Evolutionary conservation across 176 grass and related monocot genomes (phyloP), one percentile per base, ranked within the genome.

Genomic region (Juncus inflexus): DNA sequence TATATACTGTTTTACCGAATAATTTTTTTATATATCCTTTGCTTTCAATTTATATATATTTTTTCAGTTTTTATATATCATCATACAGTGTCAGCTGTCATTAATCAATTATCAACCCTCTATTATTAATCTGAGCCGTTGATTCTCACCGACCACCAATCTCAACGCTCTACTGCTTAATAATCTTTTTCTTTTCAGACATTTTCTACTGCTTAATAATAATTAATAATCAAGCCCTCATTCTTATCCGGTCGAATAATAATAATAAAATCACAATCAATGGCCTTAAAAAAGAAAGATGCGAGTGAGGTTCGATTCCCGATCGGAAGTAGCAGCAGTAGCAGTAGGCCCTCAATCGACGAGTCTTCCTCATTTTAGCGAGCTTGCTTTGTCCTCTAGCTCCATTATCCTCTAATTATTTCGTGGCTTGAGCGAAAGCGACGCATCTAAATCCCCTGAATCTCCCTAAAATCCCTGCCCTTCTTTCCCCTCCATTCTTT

Each of bases 371-470:
- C 13, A 63, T 64, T 64, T 4, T 51, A 49, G 63, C 12, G 19
- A 64, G 47, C 40, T 43, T 11, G 19, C 5, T 52, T 58, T 70
- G 67, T 70, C 52, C 36, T 70, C 37, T 70, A 70, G 37, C 41
- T 37, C 53, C 56, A 53, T 67, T 39, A 67, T 67, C 19, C 35
- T 37, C 15, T 52, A 67, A 67, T 67, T 67, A 54, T 67, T 67
- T 52, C 52, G 37, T 13, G 51, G 14, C 47, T 56, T 10, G 13
- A 35, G 14, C 4, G 67, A 70, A 70, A 70, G 67, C 37, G 38
- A 70, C 37, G 52, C 37, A 15, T 58, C 67, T 43, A 70, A 58
- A 70, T 15, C 67, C 52, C 67, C 67, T 66, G 64, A 14, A 54
- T 54, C 42, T 37, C 49, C 64, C 19, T 15, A 6, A 3, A 12